Percentiles rank a stretch among this genome's conserved stretches.
These are phyloP conservation scores for Spizellomyces sp. DNA, from an alignment of 192 early-diverging fungal genomes.

Conservation along the genomic window DNA sequence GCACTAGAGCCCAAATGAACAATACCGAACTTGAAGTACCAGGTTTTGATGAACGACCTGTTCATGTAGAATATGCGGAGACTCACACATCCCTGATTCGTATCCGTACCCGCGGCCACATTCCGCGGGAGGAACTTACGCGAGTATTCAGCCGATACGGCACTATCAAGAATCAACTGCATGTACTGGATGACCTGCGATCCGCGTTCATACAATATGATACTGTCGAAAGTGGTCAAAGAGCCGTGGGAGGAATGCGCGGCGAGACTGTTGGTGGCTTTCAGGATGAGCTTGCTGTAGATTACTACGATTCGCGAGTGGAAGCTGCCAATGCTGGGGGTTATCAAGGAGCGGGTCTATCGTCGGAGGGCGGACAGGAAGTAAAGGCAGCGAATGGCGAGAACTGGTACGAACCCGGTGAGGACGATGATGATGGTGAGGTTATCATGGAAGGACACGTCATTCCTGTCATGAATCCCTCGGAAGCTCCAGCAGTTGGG, in stretches of 20 bases:
- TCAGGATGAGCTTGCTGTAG: constrained; percentile 16
- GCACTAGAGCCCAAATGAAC: not conserved
- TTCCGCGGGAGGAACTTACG: constrained; percentile 22
- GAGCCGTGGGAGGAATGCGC: constrained; percentile 24
- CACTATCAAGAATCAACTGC: constrained; percentile 8
- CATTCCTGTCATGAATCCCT: not conserved
- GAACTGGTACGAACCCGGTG: constrained; percentile 3
- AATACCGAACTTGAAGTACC: not conserved
- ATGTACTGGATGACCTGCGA: constrained; percentile 5
- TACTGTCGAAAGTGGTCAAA: constrained; percentile 1
- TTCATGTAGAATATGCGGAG: not conserved
- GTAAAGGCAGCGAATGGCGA: not conserved
- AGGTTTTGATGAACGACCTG: not conserved
- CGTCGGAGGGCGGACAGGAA: not conserved
- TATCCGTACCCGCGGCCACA: not conserved
- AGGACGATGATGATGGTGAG: constrained; percentile 27
- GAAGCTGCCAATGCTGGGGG: constrained; percentile 1
- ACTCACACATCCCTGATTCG: constrained; percentile 10
- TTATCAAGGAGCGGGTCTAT: not conserved
- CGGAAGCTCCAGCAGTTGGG: not conserved
- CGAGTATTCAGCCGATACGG: constrained; percentile 33
- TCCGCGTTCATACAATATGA: constrained; percentile 18
- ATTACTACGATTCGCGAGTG: not conserved
- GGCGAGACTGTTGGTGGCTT: constrained; percentile 28
- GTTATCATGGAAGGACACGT: constrained; percentile 25